Evolutionary conservation across 768 basidiomycete genomes (phyloP), one percentile per base, ranked within the genome.

Genomic region (Russula foetens): DNA sequence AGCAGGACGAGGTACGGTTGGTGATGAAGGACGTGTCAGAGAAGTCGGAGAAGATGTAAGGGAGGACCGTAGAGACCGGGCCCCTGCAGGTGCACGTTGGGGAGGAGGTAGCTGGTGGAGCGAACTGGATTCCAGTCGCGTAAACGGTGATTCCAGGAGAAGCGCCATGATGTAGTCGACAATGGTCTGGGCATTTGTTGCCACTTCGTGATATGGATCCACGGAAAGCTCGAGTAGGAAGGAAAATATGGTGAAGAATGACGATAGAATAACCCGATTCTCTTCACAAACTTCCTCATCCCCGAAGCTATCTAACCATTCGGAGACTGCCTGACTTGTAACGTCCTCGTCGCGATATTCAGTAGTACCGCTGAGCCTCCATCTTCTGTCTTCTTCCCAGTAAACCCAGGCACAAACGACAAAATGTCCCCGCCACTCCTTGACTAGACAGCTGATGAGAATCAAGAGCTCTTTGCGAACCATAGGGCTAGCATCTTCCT

Each of bases 391-490:
- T 70, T 95, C 91, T 69, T 97, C 94, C 85, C 91, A 91, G 70
- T 97, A 95, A 9, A 92, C 75, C 95, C 96, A 98, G 1, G 96
- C 94, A 63, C 96, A 97, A 41, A 94, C 84, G 50, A 96, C 91
- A 67, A 98, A 93, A 76, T 91, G 91, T 7, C 96, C 97, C 58
- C 93, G 77, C 92, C 95, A 98, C 71, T 98, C 96, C 71, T 93
- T 90, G 39, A 95, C 94, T 23, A 98, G 77, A 67, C 90, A 92
- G 68, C 92, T 94, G 58, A 98, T 84, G 41, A 98, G 79, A 41
- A 98, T 82, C 35, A 98, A 77, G 23, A 98, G 77, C 71, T 98
- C 97, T 74, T 97, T 97, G 60, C 96, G 79, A 12, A 95, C 96
- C 86, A 97, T 91, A 0, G 97, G 96, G 59, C 90, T 92, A 1